Base-by-base conservation (phyloP, 257 asterid genomes). In the Marsdenia floribunda region DNA sequence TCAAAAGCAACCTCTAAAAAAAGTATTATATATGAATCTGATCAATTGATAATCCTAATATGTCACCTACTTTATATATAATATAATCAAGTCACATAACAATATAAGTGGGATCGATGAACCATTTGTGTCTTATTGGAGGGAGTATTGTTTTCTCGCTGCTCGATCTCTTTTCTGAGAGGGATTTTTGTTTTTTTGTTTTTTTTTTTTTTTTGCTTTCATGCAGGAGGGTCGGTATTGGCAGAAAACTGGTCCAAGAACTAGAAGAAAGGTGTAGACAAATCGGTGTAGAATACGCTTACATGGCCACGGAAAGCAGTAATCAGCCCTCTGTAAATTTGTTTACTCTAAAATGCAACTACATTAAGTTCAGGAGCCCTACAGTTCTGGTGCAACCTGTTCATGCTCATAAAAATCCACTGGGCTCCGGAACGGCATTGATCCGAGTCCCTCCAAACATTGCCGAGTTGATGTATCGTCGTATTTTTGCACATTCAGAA, bases 181-280 rank as follows among this genome's bases (percentile, higher is more conserved):
- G 4, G 6, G 47, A 42, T 5, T 42, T 4, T 42, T 42, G n/a
- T 10, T 49, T 12, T 49, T 11, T 49, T 3, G 15, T 14, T 29
- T 37, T n/a, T n/a, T n/a, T n/a, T 42, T 42, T 10, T 49, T 12
- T 49, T 11, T 49, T 3, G 15, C 15, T 29, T 37, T n/a, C 44
- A 10, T 77, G 72, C 84, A 91, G 97, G 92, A 77, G 92, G 78
- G 87, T 90, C 16, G 97, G 97, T n/a, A 87, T 90, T 68, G 97
- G 91, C 4, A 82, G 87, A 58, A 90, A 84, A 77, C 90, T 92
- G 0, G 88, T 92, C 38, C 84, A 83, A 73, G 78, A 87, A 80
- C 58, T 90, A 55, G 97, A 92, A 76, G 74, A 70, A 1, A 89
- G 96, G 96, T 76, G 92, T 75, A 75, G 19, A 66, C 26, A 71